phyloP scores from a whole-genome alignment of 805 yeast species.

The Brettanomyces bruxellensis region DNA sequence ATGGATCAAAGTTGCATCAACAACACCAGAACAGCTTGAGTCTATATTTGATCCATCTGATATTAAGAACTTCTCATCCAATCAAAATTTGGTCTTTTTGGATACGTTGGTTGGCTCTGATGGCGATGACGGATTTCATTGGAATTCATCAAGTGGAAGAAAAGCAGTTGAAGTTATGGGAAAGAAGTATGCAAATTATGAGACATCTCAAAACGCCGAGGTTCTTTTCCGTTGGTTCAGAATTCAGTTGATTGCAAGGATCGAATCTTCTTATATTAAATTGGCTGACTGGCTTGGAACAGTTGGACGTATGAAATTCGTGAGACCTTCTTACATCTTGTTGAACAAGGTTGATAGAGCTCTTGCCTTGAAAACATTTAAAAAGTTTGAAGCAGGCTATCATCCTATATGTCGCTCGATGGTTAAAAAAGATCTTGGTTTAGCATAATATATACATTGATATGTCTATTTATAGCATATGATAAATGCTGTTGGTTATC shows the following conservation, averaged over 20 bases:
- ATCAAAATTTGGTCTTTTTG: conserved; percentile 72
- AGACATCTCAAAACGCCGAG: conserved; percentile 64
- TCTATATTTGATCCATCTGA: conserved; percentile 39
- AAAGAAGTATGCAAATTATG: conserved; percentile 31
- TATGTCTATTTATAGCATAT: too few species aligned
- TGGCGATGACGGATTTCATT: conserved; percentile 31
- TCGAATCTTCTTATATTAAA: conserved; percentile 34
- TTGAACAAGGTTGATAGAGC: conserved; percentile 55
- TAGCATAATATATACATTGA: conserved; percentile 7
- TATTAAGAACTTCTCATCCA: conserved; percentile 51
- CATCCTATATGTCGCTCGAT: conserved; percentile 80
- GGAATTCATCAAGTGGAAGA: conserved; percentile 25
- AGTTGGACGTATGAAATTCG: conserved; percentile 92
- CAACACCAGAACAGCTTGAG: conserved; percentile 16
- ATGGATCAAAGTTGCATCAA: conserved; percentile 44
- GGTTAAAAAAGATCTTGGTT: conserved; percentile 75
- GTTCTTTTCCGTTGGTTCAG: conserved; percentile 71
- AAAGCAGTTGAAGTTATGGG: conserved; percentile 25
- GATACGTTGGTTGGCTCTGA: conserved; percentile 53
- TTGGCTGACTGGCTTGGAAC: conserved; percentile 83
- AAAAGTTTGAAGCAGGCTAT: conserved; percentile 47
- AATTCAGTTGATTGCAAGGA: conserved; percentile 49
- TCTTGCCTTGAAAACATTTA: conserved; percentile 60
- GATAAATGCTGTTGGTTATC: too few species aligned
- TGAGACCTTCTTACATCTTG: conserved; percentile 73